Evolutionary conservation across 176 grass and related monocot genomes (phyloP), one percentile per base, ranked within the genome.

Genomic region (Aegilops speltoides): DNA sequence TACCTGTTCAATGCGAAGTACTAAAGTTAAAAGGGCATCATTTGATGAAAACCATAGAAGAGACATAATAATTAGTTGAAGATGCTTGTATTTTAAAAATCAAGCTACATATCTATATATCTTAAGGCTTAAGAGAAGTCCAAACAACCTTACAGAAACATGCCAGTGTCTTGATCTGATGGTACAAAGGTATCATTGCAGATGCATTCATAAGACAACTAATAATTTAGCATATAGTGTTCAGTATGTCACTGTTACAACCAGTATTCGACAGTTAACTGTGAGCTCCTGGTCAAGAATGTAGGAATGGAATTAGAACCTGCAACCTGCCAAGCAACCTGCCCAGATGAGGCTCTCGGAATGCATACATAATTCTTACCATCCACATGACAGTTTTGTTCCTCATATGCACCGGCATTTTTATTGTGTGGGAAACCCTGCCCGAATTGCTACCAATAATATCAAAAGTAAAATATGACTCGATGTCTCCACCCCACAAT

Each of bases 1-100:
- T 10, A 96, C 93, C 96, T 98, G 61, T 78, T 66, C 28, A 87
- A 76, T 19, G 13, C 57, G 10, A 76, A 19, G 40, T 36, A 59
- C 46, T 75, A 38, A 60, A 31, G 61, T 83, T 31, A 63, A 78
- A 48, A 61, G 20, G 1, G 34, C 20, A 62, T 6, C 28, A 90
- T 19, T 7, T 22, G 48, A 81, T 64, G 46, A 65, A 65, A 48
- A 59, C 1, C 48, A 82, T 16, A 83, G 31, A 3, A 24, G 0
- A 16, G 54, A 50, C 16, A 54, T 68, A 36, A 2, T 62, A 81
- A 87, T 45, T 26, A 67, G 24, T 50, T 1, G 41, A 74, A 22
- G n/a, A 20, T 77, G 23, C 48, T 40, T 34, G 36, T 73, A 57
- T 73, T 57, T 68, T 20, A 37, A 6, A 73, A 80, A 22, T 26